Base-by-base conservation (phyloP, 768 basidiomycete genomes). In the Leccinum disarticulatum region DNA sequence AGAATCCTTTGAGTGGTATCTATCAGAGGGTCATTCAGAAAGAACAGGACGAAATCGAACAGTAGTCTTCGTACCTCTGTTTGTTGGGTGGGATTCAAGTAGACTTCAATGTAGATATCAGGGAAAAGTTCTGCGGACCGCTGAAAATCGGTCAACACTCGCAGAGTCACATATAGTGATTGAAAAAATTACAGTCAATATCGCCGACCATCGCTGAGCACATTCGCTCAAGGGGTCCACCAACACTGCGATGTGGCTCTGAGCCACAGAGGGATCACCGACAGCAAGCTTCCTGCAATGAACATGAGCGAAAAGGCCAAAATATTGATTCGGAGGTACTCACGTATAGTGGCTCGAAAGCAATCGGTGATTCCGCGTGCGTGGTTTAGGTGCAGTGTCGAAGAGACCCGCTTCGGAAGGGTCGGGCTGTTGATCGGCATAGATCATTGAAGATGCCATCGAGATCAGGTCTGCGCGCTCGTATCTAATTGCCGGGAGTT, bases 1-100 rank as follows among this genome's bases (percentile, higher is more conserved):
- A 98, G 78, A 98, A 98, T 17, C 88, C 83, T 72, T 97, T 98
- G 47, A 98, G 76, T 0, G 95, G 94, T 28, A 97, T 77, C 91
- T 97, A n/a, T n/a, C n/a, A n/a, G 61, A 2, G 15, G 19, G 11
- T 1, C 22, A 9, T 55, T 56, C 43, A 66, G 35, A 52, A 30
- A 31, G n/a, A 6, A 19, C 19, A 27, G n/a, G 43, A 53, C 2
- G 48, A n/a, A 14, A 15, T 7, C 3, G 38, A 41, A 30, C 0
- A 17, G 50, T 1, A 35, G 7, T 15, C 4, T 48, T 65, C 80
- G 30, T 59, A 93, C 93, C 76, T 98, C 94, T 2, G 73, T 70
- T 61, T 88, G 80, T 28, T 71, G 75, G 0, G 79, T 74, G 1
- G 95, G 94, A 66, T 92, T 91, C 4, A 97, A 74, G 68, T 91